Percentiles rank a stretch among this genome's conserved stretches.
These are phyloP conservation scores for Dendryphion nanum DNA, from an alignment of 2,329 filamentous ascomycete genomes.

Conservation along the genomic window DNA sequence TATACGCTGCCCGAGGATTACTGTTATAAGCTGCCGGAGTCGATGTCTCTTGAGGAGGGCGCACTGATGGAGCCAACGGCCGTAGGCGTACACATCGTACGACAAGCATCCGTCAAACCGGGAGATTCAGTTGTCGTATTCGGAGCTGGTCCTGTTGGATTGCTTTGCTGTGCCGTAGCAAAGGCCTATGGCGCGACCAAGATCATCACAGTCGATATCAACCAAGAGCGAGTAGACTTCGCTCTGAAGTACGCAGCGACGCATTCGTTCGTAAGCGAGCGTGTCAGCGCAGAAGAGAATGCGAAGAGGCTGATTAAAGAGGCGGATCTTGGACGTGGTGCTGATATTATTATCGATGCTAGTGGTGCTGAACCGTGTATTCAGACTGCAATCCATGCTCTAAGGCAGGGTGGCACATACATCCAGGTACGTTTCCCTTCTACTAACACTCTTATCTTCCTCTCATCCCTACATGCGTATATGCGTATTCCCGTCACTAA, in stretches of 20 bases:
- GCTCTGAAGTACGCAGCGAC: constrained; percentile 71
- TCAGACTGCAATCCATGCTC: constrained; percentile 50
- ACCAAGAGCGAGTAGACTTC: constrained; percentile 75
- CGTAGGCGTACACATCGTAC: constrained; percentile 51
- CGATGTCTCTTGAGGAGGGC: constrained; percentile 78
- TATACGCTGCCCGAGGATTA: constrained; percentile 84
- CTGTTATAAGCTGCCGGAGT: constrained; percentile 83
- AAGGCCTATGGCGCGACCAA: constrained; percentile 80
- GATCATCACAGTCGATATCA: constrained; percentile 85
- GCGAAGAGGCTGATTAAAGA: constrained; percentile 65
- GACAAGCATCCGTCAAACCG: constrained; percentile 43
- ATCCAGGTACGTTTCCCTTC: constrained; percentile 40
- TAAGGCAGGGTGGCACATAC: constrained; percentile 49
- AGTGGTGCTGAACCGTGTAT: constrained; percentile 50
- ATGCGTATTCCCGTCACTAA: not conserved
- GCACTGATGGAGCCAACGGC: constrained; percentile 73
- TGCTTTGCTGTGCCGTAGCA: constrained; percentile 84
- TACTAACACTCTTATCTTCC: no score
- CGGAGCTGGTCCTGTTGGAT: constrained; percentile 63
- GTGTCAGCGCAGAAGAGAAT: constrained; percentile 65
- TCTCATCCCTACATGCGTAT: no score
- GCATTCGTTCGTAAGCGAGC: constrained; percentile 65
- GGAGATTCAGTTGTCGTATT: constrained; percentile 49
- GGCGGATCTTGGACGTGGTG: constrained; percentile 57
- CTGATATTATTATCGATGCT: constrained; percentile 50